Base-by-base conservation (phyloP, 345 rosid species). In the Moricandia arvensis region DNA sequence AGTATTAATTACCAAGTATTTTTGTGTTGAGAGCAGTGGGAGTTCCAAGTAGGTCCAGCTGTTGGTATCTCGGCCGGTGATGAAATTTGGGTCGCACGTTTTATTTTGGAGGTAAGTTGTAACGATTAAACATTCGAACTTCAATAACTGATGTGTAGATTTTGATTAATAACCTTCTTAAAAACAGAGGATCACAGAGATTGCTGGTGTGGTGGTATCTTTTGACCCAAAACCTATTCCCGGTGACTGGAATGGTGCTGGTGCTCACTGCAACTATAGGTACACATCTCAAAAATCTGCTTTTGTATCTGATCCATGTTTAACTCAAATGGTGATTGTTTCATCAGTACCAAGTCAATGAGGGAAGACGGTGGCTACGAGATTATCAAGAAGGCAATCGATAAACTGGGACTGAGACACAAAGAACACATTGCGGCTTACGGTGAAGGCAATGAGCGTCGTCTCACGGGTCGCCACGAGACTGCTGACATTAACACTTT, bases 171-270 rank as follows among this genome's bases (percentile, higher is more conserved):
- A 38, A 57, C 49, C 57, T 24, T 57, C 43, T 49, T 41, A 17
- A 58, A 37, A 69, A 82, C 93, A 90, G 97, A 90, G 98, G 88
- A 88, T 93, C 55, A 87, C 98, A 6, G 98, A 93, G 87, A 75
- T 93, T 81, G 97, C 97, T 71, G 96, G 89, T 63, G 96, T 90
- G 13, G 89, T 90, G 2, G 83, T 91, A 30, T 86, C 96, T 38
- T 90, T 93, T 8, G 96, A 93, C 74, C 98, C 97, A 53, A 90
- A 93, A 80, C 98, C 98, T 0, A 88, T 91, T 72, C 85, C 90
- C 79, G 98, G 97, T 17, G 97, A 93, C 59, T 93, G 97, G 98
- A 91, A 91, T 34, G 98, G 97, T n/a, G 96, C 98, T 45, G 98
- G 97, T 27, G 97, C 98, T 8, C 98, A 93, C 75, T 84, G 91